Conservation (phyloP, 768 basidiomycete genomes). For the Tulasnella sp. region DNA sequence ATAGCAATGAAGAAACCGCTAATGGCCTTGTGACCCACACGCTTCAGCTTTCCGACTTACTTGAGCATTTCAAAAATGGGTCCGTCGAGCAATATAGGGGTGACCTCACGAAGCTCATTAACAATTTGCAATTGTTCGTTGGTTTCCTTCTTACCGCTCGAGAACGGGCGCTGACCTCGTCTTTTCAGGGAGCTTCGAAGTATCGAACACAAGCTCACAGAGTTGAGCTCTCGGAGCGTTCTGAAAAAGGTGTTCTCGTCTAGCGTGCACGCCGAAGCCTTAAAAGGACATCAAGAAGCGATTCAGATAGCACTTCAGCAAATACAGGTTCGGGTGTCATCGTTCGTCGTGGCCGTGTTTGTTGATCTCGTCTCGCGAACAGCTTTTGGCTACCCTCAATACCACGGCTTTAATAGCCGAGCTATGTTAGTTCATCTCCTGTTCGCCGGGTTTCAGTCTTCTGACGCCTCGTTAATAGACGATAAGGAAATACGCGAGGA, state of each 20-base stretch:
- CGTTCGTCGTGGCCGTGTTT: neutral
- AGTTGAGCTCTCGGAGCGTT: neutral
- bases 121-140: neutral
- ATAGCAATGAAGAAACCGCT: neutral
- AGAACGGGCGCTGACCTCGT: neutral
- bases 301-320: neutral
- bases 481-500: neutral
- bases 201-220: neutral
- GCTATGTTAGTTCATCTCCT: neutral
- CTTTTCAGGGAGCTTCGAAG: neutral
- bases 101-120: neutral
- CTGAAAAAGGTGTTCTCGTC: neutral
- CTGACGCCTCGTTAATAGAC: neutral
- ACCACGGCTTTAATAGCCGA: neutral
- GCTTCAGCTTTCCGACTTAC: neutral
- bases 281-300: neutral
- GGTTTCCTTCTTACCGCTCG: neutral
- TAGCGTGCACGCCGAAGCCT: neutral
- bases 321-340: neutral
- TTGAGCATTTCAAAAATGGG: neutral
- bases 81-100: neutral
- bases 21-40: neutral
- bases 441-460: neutral
- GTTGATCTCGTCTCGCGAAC: neutral
- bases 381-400: neutral